Evolutionary conservation across 164 flowering plant species (phyloP), one percentile per base, ranked within the genome.

Genomic region (Kingdonia uniflora): DNA sequence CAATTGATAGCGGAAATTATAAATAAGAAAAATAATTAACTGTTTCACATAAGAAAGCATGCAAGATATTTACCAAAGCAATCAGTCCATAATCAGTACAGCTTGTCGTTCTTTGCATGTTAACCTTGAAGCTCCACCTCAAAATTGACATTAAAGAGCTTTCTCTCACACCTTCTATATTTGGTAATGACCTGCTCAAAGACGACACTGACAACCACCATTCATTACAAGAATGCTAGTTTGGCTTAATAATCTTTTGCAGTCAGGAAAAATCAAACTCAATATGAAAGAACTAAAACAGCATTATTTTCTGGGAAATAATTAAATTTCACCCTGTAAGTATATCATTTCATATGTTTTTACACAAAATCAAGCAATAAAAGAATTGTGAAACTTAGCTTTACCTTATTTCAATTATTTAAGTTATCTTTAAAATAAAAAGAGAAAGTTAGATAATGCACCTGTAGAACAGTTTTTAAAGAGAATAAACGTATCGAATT

Each of bases 91-190:
- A 61, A 24, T 66, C 65, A 14, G 74, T 59, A 52, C 80, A 74
- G 67, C 77, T 66, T 53, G 82, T 65, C 14, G 71, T 76, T 54
- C 75, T 82, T 19, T 72, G 76, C 86, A 90, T 82, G 61, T 74
- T 82, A 20, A 73, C 48, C 70, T 72, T 84, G 67, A 78, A 82
- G 66, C 71, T 86, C 95, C 97, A 90, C 62, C 90, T 68, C 19
- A 90, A 66, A 42, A 78, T 57, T 58, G 85, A 73, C 79, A 71
- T 68, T 57, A 90, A 59, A 47, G 95, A 78, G 55, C 66, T 68
- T 59, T 74, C 82, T 24, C 66, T 72, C 59, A 84, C 61, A 49
- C 78, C 67, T 58, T 77, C 78, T 55, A 86, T 72, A 60, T 75
- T 70, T 57, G 82, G 86, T 55, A 90, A 70, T 43, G 95, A 86